phyloP scores from a whole-genome alignment of 1,284 basidiomycete species.

The Polyporus tsugae region DNA sequence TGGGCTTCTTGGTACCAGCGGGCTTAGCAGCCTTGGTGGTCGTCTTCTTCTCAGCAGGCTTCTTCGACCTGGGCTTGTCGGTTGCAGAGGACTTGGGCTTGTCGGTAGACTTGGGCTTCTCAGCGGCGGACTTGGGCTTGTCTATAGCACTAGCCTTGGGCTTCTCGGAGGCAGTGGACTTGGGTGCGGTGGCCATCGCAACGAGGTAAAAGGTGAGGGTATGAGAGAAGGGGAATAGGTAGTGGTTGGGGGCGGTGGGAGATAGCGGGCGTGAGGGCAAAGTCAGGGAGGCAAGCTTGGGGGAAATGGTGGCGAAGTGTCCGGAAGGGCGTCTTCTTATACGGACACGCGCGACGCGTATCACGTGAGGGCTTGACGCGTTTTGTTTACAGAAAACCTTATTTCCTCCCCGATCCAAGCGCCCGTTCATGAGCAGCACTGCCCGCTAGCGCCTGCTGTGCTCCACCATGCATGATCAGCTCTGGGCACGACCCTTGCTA shows the following conservation, averaged over 20 bases:
- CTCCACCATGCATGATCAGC: no score
- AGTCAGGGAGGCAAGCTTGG: constrained; percentile 33
- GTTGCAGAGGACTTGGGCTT: constrained; percentile 29
- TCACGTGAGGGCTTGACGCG: constrained; percentile 46
- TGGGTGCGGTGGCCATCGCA: constrained; percentile 35
- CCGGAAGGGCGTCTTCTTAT: constrained; percentile 38
- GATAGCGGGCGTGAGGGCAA: constrained; percentile 23
- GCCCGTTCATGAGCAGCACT: constrained; percentile 12
- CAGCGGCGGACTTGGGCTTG: constrained; percentile 29
- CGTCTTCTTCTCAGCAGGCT: constrained; percentile 38
- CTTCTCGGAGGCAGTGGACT: constrained; percentile 34
- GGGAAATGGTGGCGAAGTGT: constrained; percentile 23
- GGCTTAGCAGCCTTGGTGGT: constrained; percentile 50
- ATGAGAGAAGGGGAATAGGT: constrained; percentile 6
- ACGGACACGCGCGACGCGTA: constrained; percentile 40
- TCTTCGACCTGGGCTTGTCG: constrained; percentile 29
- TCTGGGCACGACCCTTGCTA: not conserved
- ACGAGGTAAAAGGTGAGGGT: not conserved
- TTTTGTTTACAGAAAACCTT: constrained; percentile 49
- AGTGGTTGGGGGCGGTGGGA: constrained; percentile 15
- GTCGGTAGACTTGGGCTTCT: constrained; percentile 31
- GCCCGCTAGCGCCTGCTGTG: not conserved
- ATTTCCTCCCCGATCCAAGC: constrained; percentile 30
- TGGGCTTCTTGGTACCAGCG: constrained; percentile 45
- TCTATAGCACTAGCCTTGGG: constrained; percentile 32